Conservation (phyloP, 1,284 basidiomycete species). For the Irpex lacteus region DNA sequence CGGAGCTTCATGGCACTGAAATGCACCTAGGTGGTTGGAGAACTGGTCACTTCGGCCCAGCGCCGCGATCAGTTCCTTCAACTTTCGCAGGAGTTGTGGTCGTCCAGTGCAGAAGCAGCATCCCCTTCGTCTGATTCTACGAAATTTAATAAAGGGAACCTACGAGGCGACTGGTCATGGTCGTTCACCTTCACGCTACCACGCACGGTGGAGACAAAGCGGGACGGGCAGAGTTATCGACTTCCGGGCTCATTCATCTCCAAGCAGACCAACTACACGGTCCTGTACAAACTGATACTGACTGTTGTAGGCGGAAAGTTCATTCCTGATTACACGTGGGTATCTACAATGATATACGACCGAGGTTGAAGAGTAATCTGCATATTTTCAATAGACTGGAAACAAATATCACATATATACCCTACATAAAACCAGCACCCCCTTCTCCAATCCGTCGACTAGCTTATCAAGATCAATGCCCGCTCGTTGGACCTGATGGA, state of each 20-base stretch:
- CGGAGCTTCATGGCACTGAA: neutral
- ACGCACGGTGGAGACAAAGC: slow-evolving; percentile 23
- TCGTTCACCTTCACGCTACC: slow-evolving; percentile 45
- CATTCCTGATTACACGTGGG: slow-evolving; percentile 23
- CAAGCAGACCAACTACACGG: slow-evolving; percentile 43
- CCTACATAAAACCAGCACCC: slow-evolving; percentile 36
- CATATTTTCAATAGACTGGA: slow-evolving; percentile 12
- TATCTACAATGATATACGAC: neutral
- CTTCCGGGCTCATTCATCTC: slow-evolving; percentile 51
- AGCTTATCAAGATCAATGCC: slow-evolving; percentile 42
- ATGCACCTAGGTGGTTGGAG: slow-evolving; percentile 20
- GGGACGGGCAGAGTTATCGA: slow-evolving; percentile 19
- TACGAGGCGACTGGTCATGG: slow-evolving; percentile 44
- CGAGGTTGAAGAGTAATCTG: neutral
- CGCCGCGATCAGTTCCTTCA: slow-evolving; percentile 40
- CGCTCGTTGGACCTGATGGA: slow-evolving; percentile 41
- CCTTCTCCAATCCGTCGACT: slow-evolving; percentile 45
- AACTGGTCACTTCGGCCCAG: slow-evolving; percentile 32
- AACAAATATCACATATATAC: slow-evolving; percentile 37
- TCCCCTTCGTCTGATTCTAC: slow-evolving; percentile 7
- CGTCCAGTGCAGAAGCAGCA: neutral
- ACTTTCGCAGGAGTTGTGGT: slow-evolving; percentile 35
- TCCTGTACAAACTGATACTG: slow-evolving; percentile 50
- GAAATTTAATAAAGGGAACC: slow-evolving; percentile 35
- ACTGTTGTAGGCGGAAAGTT: slow-evolving; percentile 32